Evolutionary conservation across 371 early-diverging fungal genomes (phyloP).

Genomic region (Mortierella sp.): DNA sequence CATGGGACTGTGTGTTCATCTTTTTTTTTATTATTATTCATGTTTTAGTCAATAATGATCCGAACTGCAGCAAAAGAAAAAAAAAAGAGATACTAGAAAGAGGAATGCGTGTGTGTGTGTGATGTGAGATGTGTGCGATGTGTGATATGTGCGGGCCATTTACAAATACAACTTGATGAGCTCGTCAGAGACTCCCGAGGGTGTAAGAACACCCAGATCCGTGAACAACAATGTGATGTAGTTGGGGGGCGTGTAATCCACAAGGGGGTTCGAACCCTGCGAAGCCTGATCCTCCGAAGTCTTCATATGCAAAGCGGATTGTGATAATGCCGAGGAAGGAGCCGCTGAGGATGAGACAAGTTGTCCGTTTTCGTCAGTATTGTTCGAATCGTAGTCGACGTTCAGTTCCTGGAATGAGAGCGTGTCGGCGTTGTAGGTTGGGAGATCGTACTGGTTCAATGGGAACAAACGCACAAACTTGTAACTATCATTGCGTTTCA

Average conservation of each 20-base stretch:
- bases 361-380: slow-evolving; percentile 29
- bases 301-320: slow-evolving; percentile 54
- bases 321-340: slow-evolving; percentile 40
- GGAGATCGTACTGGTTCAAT: slow-evolving; percentile 89
- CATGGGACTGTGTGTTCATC: neutral
- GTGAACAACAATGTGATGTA: slow-evolving; percentile 93
- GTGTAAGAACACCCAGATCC: slow-evolving; percentile 95
- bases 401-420: slow-evolving; percentile 71
- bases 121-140: neutral
- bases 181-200: slow-evolving; percentile 93
- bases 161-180: slow-evolving; percentile 88
- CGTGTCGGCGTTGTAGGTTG: slow-evolving; percentile 76
- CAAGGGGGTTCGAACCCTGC: slow-evolving; percentile 78
- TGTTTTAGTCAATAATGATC: neutral
- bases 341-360: slow-evolving; percentile 23
- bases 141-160: slow-evolving; percentile 7
- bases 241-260: slow-evolving; percentile 97
- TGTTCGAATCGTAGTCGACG: slow-evolving; percentile 34
- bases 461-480: slow-evolving; percentile 96
- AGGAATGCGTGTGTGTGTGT: neutral
- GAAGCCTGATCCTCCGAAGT: slow-evolving; percentile 49
- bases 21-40: neutral
- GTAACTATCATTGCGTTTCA: slow-evolving; percentile 69
- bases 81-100: neutral
- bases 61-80: neutral